These are phyloP conservation scores for Penicillium cinerascens DNA, from an alignment of 495 filamentous ascomycete genomes.

Conservation along the genomic window DNA sequence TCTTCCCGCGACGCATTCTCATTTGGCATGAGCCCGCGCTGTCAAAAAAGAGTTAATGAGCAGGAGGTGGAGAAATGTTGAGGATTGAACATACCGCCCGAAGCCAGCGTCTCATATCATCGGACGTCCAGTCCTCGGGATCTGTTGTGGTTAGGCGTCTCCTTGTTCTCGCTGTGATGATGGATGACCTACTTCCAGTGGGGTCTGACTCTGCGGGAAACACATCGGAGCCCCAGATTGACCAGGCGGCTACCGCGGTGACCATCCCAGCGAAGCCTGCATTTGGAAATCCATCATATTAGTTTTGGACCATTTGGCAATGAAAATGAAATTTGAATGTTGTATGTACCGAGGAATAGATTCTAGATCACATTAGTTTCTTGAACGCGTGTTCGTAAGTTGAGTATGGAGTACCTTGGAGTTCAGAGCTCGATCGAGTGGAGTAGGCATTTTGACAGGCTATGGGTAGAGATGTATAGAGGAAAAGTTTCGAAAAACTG, in stretches of 20 bases:
- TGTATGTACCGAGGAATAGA: conserved; percentile 53
- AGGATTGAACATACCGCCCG: conserved; percentile 55
- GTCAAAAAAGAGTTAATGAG: conserved; percentile 11
- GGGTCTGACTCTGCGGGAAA: conserved; percentile 72
- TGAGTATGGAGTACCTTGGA: conserved; percentile 58
- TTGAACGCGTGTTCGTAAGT: neutral
- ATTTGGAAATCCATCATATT: conserved; percentile 12
- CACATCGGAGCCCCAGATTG: conserved; percentile 78
- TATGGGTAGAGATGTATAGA: neutral
- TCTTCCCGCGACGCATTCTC: conserved; percentile 66
- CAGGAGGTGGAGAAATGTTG: neutral
- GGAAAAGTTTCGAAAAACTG: neutral
- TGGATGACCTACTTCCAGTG: conserved; percentile 53
- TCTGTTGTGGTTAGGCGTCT: conserved; percentile 28
- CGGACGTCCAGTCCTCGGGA: conserved; percentile 67
- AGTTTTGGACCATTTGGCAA: neutral
- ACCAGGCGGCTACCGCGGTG: conserved; percentile 76
- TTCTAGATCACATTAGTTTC: conserved; percentile 37
- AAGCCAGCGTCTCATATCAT: conserved; percentile 73
- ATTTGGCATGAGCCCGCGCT: conserved; percentile 73
- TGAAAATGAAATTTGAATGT: neutral
- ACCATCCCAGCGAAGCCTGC: conserved; percentile 73
- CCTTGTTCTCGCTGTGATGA: neutral
- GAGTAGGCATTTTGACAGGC: conserved; percentile 57
- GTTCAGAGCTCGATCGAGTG: conserved; percentile 71